phyloP scores from a whole-genome alignment of 768 basidiomycete genomes.

The Tricholoma sp. region DNA sequence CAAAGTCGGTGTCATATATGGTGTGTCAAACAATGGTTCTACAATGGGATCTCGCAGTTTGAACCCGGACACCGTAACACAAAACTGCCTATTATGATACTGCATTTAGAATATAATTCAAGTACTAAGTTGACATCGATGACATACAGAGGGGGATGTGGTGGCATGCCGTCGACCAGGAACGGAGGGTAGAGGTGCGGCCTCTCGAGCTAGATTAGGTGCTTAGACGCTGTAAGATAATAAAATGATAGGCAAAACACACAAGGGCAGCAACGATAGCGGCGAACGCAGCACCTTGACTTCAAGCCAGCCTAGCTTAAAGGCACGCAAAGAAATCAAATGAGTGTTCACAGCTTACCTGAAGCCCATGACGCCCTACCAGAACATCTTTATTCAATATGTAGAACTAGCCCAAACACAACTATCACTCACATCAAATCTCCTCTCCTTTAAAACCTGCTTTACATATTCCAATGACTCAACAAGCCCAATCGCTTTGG shows the following conservation, averaged over 20 bases:
- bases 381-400: conserved; percentile 4
- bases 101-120: not conserved
- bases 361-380: conserved; percentile 75
- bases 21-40: conserved; percentile 42
- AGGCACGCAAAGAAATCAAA: not conserved
- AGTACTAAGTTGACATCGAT: conserved; percentile 15
- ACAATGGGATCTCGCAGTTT: conserved; percentile 44
- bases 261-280: conserved; percentile 67
- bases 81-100: conserved; percentile 49
- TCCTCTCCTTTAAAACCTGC: conserved; percentile 51
- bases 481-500: conserved; percentile 48
- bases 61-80: conserved; percentile 74
- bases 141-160: conserved; percentile 68
- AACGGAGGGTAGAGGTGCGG: conserved; percentile 50
- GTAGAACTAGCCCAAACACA: conserved; percentile 4
- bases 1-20: conserved; percentile 66
- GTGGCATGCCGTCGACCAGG: conserved; percentile 55
- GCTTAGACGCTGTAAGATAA: not conserved
- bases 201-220: conserved; percentile 30
- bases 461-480: conserved; percentile 50
- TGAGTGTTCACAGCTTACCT: conserved; percentile 38
- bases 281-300: conserved; percentile 78
- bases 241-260: conserved; percentile 18
- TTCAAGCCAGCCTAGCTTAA: conserved; percentile 18
- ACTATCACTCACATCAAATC: conserved; percentile 54